Evolutionary conservation across 2,329 filamentous ascomycete genomes (phyloP), one percentile per base, ranked within the genome.

Genomic region (Domatiomyces globalis): DNA sequence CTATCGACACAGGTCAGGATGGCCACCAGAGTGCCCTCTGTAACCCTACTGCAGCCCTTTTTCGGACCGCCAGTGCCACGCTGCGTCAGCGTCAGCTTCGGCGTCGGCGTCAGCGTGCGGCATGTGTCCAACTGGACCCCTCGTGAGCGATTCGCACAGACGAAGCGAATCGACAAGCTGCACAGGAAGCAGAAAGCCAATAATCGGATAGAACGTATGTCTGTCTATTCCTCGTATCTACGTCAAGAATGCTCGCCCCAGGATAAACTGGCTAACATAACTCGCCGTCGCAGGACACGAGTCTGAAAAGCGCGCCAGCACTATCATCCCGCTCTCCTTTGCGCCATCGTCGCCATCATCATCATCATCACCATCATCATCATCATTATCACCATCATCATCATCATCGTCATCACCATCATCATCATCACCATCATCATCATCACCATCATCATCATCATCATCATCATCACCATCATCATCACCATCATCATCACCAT

Each of bases 121-220:
- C 53, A 15, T 58, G 54, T 46, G 56, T 55, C 56, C 22, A 47
- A 54, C 27, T 61, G 58, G 57, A 58, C 58, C 53, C 58, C 58
- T 4, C 51, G 57, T 17, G 56, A 61, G 46, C 57, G 59, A 50
- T 61, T 59, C 47, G 57, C 57, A 8, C 59, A 60, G 50, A 56
- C 60, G 42, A 60, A 55, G 9, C 43, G 52, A 18, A 54, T 62
- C 8, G 58, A 60, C 54, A 60, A 60, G 49, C 54, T 62, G 48
- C 60, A 62, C 43, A 52, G 59, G 20, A 52, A 52, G 42, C 60
- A 62, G 51, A 60, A 60, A 48, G 54, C 36, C 3, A 57, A 54
- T 5, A 27, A 57, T 12, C 51, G 55, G 17, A 52, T 56, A 55
- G 54, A 61, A 52, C 52, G 58, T 60, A 52, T 19, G 19, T 44